These are phyloP conservation scores for Daldinia grandis DNA, from an alignment of 495 filamentous ascomycete genomes.

Conservation along the genomic window DNA sequence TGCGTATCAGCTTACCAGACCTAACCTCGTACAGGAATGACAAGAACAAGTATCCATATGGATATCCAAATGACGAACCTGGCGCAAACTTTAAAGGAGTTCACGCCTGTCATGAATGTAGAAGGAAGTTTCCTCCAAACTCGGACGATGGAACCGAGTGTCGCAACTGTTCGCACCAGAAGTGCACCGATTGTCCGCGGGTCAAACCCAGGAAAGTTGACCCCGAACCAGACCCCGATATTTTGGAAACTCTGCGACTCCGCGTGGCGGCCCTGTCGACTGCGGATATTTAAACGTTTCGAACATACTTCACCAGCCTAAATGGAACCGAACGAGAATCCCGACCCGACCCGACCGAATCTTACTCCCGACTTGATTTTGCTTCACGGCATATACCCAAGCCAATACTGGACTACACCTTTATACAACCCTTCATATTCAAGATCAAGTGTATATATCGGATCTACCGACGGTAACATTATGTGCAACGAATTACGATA, in stretches of 20 bases:
- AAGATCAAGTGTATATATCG: conserved; percentile 28
- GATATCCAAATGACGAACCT: conserved; percentile 75
- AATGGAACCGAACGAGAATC: not conserved
- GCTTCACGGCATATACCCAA: not conserved
- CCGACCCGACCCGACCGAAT: conserved; percentile 5
- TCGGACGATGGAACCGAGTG: conserved; percentile 59
- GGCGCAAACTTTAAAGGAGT: conserved; percentile 57
- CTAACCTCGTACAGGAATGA: conserved; percentile 62
- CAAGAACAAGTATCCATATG: conserved; percentile 76
- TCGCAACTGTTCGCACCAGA: conserved; percentile 67
- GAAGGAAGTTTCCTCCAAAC: conserved; percentile 59
- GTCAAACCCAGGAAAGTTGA: conserved; percentile 66
- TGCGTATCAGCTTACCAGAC: not conserved
- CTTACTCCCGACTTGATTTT: conserved; percentile 8
- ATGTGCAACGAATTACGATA: conserved; percentile 45
- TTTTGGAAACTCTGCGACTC: conserved; percentile 62
- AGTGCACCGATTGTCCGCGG: conserved; percentile 57
- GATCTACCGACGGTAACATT: conserved; percentile 20
- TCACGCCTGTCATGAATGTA: conserved; percentile 73
- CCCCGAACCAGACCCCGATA: conserved; percentile 70
- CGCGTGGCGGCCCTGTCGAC: conserved; percentile 40
- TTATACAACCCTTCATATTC: conserved; percentile 14
- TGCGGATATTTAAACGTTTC: conserved; percentile 22
- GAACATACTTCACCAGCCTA: not conserved
- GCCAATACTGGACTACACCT: not conserved